Evolutionary conservation across 108 stramenopile species (phyloP).

Genomic region (Tribonema minus): DNA sequence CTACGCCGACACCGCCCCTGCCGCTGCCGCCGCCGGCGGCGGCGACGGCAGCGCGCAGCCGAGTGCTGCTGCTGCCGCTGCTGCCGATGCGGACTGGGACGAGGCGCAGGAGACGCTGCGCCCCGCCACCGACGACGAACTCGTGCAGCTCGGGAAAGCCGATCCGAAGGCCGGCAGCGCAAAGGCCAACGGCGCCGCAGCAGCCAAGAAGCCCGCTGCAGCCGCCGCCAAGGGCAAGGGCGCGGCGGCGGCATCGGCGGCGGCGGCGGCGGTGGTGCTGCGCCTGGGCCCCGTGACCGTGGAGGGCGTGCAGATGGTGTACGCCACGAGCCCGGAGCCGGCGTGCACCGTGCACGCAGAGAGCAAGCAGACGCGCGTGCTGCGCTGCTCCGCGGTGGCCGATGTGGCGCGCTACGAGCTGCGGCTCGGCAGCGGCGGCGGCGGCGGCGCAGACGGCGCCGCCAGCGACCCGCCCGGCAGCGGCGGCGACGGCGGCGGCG

Average conservation of each 20-base stretch:
- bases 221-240: neutral
- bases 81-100: conserved; percentile 40
- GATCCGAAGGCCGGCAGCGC: neutral
- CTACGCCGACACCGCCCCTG: neutral
- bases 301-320: conserved; percentile 41
- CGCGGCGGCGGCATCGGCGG: neutral
- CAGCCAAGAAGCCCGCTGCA: neutral
- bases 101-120: conserved; percentile 38
- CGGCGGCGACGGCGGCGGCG: too few species aligned
- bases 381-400: conserved; percentile 49
- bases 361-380: conserved; percentile 3
- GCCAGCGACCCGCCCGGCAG: neutral
- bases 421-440: too few species aligned
- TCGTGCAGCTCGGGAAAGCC: conserved; percentile 6
- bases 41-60: neutral
- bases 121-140: conserved; percentile 48
- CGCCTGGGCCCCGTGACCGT: conserved; percentile 19
- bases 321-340: conserved; percentile 49
- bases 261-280: neutral
- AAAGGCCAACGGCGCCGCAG: neutral
- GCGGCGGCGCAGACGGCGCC: too few species aligned
- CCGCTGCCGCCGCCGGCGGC: neutral
- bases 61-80: neutral
- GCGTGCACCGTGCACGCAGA: neutral
- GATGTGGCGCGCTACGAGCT: conserved; percentile 43